phyloP scores from a whole-genome alignment of 1,284 basidiomycete genomes.

The Ustilago trichophora region DNA sequence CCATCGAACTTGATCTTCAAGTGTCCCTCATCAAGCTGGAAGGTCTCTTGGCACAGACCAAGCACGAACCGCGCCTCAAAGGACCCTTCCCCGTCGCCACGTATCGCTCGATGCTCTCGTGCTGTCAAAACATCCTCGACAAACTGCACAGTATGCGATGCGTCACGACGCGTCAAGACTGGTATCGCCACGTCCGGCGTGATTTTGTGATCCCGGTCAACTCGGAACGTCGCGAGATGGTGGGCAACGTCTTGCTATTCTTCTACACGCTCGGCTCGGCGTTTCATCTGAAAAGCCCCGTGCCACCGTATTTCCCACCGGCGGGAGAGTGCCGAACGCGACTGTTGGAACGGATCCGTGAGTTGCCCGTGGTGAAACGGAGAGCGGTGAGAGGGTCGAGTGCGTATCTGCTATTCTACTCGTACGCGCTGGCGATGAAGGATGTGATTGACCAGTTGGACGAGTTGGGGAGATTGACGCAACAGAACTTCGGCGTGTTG shows the following conservation, averaged over 20 bases:
- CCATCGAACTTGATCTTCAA: conserved; percentile 91
- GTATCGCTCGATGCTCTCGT: conserved; percentile 84
- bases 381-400: conserved; percentile 72
- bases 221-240: conserved; percentile 81
- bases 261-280: conserved; percentile 87
- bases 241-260: conserved; percentile 88
- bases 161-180: conserved; percentile 90
- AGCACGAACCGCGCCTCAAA: conserved; percentile 92
- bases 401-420: conserved; percentile 87
- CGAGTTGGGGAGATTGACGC: conserved; percentile 46
- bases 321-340: conserved; percentile 82
- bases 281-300: conserved; percentile 85
- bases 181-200: conserved; percentile 79
- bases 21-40: conserved; percentile 78
- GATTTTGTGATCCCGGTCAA: conserved; percentile 82
- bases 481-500: conserved; percentile 57
- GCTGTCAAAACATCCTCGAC: conserved; percentile 80
- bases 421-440: conserved; percentile 87
- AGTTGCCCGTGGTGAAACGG: conserved; percentile 80
- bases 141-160: conserved; percentile 90
- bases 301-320: conserved; percentile 93
- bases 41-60: conserved; percentile 80
- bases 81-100: conserved; percentile 70
- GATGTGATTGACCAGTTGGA: conserved; percentile 58
- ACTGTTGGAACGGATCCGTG: conserved; percentile 70